Evolutionary conservation across 768 basidiomycete species (phyloP), one percentile per base, ranked within the genome.

Genomic region (Plicaturopsis crispa): DNA sequence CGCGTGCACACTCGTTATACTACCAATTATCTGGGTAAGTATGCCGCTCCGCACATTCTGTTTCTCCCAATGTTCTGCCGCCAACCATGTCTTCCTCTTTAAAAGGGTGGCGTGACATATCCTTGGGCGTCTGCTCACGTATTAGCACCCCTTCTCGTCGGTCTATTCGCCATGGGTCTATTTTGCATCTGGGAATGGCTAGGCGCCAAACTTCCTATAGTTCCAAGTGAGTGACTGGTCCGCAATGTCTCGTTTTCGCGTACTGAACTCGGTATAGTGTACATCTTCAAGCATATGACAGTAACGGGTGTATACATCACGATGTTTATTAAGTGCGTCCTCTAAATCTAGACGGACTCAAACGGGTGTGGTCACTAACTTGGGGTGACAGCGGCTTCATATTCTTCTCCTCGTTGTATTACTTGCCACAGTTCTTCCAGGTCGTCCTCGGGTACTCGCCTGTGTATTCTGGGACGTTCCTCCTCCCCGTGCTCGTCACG

Each of bases 181-280:
- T 89, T 87, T 54, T 71, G 83, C 34, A 38, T 75, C 24, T 84
- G 80, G 70, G 85, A 89, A 57, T 79, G 78, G 72, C 80, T 75
- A 54, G 65, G 78, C 1, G 80, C 83, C 2, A 60, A 57, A 35
- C 65, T 87, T 5, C 86, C 85, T 0, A 81, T 86, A 38, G 73
- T 87, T 3, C 84, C 84, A 4, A 78, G 79, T 78, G 48, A 37
- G 75, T 57, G 3, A 33, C 34, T n/a, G n/a, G n/a, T n/a, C n/a
- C 17, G 5, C 21, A 4, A 24, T 21, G 16, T 38, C 24, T 11
- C 4, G 4, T 31, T 3, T 13, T 5, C 1, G 21, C 24, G 11
- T n/a, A 30, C 26, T 24, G 23, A 4, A 12, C 33, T n/a, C 24
- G 24, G 21, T 12, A n/a, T 42, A 81, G 80, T 85, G 73, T 71